Base-by-base conservation (phyloP, 176 grass and related monocot species). In the Elaeis guineensis region DNA sequence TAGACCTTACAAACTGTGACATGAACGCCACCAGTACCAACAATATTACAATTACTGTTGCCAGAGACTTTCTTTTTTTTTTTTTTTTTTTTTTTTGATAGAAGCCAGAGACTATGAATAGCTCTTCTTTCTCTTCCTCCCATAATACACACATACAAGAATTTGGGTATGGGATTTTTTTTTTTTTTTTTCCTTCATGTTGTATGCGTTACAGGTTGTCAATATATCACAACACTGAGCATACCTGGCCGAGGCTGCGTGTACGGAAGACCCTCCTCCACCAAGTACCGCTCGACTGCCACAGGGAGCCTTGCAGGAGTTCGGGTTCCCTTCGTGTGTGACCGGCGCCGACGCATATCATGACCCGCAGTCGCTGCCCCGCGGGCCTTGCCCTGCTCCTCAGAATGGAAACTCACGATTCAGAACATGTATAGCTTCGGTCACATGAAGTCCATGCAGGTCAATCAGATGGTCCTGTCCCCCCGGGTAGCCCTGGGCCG, bases 111-210 rank as follows among this genome's bases (percentile, higher is more conserved):
- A 1, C 7, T 2, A 35, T 35, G 4, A 4, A 35, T 35, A 9
- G 32, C 32, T 32, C 30, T 32, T 32, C 35, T 39, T 12, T 39
- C 35, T 44, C 35, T 44, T 44, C 35, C 35, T 68, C 70, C 68
- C 75, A 78, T 85, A 85, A 84, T 89, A 85, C 75, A 95, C 76
- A 79, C 76, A 70, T 77, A 78, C 75, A 89, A 62, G 69, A 81
- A 70, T 23, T 51, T 54, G 55, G 56, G 35, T 72, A 49, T 44
- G 35, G 1, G 35, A 44, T 56, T 54, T 65, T 55, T 57, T 21
- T 30, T 12, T 28, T 5, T 57, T 35, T 25, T 14, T 12, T 12
- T 3, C 35, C 35, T 44, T 2, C 35, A 14, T 44, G 11, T 14
- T 9, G 8, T 12, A 44, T 77, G 70, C 69, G 52, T 80, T 52